Conservation (phyloP, 805 yeast genomes). For the Metschnikowia hibisci region DNA sequence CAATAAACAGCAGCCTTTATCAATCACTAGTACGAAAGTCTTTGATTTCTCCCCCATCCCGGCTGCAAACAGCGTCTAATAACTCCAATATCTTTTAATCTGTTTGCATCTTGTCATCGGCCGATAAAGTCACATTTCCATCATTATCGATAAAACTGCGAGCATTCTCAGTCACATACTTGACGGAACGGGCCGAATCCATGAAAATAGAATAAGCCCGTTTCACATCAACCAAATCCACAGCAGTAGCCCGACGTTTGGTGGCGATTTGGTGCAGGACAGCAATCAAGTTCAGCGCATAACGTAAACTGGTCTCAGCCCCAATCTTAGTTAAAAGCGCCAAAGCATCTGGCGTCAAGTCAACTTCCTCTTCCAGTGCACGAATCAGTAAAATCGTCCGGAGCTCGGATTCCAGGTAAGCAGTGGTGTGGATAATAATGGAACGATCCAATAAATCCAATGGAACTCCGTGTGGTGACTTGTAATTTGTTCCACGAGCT, state of each 20-base stretch:
- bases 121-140: constrained; percentile 58
- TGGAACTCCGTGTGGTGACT: constrained; percentile 97
- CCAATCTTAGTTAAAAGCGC: constrained; percentile 88
- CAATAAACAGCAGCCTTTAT: no score
- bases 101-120: constrained; percentile 40
- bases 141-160: constrained; percentile 72
- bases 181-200: constrained; percentile 86
- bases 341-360: constrained; percentile 74
- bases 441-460: constrained; percentile 90
- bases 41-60: no score
- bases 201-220: constrained; percentile 82
- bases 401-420: constrained; percentile 79
- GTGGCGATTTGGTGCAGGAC: constrained; percentile 84
- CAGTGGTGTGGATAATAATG: constrained; percentile 81
- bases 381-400: constrained; percentile 82
- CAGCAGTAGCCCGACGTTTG: constrained; percentile 68
- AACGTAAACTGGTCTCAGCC: constrained; percentile 83
- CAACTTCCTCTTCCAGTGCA: constrained; percentile 92
- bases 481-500: constrained; percentile 89
- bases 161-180: constrained; percentile 68
- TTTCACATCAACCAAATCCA: constrained; percentile 79
- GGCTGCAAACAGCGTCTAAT: neutral
- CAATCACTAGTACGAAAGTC: no score
- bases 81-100: constrained; percentile 16
- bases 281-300: constrained; percentile 85